These are phyloP conservation scores for Durotheca rogersii DNA, from an alignment of 495 filamentous ascomycete species.

Conservation along the genomic window DNA sequence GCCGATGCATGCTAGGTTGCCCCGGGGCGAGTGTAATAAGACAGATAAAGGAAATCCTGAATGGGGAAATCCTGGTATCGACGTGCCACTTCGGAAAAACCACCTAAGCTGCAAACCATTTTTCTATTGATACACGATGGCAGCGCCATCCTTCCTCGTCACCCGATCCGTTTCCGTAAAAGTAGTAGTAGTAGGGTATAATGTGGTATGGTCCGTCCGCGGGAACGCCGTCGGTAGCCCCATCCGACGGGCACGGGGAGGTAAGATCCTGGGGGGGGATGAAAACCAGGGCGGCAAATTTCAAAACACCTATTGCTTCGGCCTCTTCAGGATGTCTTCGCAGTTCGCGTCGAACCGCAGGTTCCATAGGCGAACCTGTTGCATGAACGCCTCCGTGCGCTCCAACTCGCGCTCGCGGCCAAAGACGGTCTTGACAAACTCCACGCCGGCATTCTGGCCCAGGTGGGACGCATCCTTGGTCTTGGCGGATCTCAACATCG, in stretches of 20 bases:
- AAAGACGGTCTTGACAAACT: conserved; percentile 97
- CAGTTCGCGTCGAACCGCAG: conserved; percentile 96
- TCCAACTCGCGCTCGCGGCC: conserved; percentile 89
- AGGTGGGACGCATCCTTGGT: conserved; percentile 68
- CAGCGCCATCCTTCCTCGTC: conserved; percentile 26
- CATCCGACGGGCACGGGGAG: no score
- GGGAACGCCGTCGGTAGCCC: neutral
- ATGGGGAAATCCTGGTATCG: conserved; percentile 33
- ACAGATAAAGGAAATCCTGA: conserved; percentile 34
- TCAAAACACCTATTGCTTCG: conserved; percentile 46
- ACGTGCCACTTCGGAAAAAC: conserved; percentile 31
- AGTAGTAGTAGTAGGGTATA: conserved; percentile 3
- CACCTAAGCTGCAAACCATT: conserved; percentile 32
- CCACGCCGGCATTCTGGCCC: conserved; percentile 89
- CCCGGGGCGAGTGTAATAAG: conserved; percentile 40
- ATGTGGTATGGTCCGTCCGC: conserved; percentile 16
- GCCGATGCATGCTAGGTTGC: conserved; percentile 33
- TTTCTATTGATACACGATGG: conserved; percentile 38
- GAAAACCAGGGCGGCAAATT: no score
- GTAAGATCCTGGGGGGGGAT: no score
- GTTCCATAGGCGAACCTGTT: conserved; percentile 87
- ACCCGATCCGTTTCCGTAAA: conserved; percentile 13
- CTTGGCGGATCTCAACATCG: conserved; percentile 69
- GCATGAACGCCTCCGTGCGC: conserved; percentile 94
- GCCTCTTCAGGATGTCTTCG: conserved; percentile 77